Evolutionary conservation across 768 basidiomycete species (phyloP).

Genomic region (Tulasnella sp.): DNA sequence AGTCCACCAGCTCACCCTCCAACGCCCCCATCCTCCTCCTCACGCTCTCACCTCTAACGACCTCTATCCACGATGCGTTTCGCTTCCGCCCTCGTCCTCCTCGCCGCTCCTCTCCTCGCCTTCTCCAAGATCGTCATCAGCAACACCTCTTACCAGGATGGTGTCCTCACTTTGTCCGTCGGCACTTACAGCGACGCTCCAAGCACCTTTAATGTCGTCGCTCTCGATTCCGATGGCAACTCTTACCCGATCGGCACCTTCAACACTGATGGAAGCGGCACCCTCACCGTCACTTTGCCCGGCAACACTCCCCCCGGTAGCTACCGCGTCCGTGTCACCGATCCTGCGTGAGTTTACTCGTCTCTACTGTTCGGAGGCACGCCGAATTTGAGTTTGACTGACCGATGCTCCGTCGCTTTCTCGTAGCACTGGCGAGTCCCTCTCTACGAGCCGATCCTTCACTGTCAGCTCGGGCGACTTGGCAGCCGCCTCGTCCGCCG

Average conservation of each 20-base stretch:
- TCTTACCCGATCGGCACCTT: background rate
- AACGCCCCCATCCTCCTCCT: background rate
- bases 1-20: background rate
- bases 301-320: background rate
- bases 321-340: background rate
- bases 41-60: background rate
- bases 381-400: no score
- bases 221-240: background rate
- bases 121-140: slow-evolving; percentile 10
- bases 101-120: slow-evolving; percentile 7
- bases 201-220: background rate
- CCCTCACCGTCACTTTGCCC: background rate
- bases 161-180: background rate
- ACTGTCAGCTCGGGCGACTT: background rate
- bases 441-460: slow-evolving; percentile 9
- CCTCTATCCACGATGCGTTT: background rate
- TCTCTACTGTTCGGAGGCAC: no score
- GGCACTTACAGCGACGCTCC: background rate
- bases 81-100: background rate
- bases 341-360: background rate
- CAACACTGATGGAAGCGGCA: background rate
- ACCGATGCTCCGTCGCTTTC: no score
- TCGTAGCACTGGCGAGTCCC: background rate
- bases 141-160: background rate
- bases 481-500: background rate